These are phyloP conservation scores for Hansenula sp. DNA, from an alignment of 1,139 yeast genomes.

Conservation along the genomic window DNA sequence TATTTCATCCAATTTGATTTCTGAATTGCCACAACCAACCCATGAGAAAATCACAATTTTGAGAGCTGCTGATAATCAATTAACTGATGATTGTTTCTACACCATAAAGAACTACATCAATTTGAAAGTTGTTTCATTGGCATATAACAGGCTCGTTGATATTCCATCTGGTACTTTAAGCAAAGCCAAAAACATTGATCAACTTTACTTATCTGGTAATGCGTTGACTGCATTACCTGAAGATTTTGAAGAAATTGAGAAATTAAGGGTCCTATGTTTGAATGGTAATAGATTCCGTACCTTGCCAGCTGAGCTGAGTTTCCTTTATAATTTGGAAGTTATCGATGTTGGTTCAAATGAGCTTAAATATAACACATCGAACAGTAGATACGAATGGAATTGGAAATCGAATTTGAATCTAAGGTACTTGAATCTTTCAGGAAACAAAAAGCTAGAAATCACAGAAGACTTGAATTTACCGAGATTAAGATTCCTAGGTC, in stretches of 20 bases:
- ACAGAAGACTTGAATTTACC: slow-evolving; percentile 76
- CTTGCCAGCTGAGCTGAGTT: slow-evolving; percentile 84
- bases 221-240: slow-evolving; percentile 75
- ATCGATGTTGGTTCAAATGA: slow-evolving; percentile 92
- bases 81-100: slow-evolving; percentile 75
- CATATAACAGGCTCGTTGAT: slow-evolving; percentile 82
- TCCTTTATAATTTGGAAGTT: slow-evolving; percentile 57
- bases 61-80: slow-evolving; percentile 77
- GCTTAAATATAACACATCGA: slow-evolving; percentile 85
- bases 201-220: slow-evolving; percentile 83
- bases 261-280: slow-evolving; percentile 59
- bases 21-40: slow-evolving; percentile 27
- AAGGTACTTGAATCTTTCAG: slow-evolving; percentile 82
- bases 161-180: slow-evolving; percentile 71
- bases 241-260: slow-evolving; percentile 63
- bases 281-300: slow-evolving; percentile 86
- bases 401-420: slow-evolving; percentile 86
- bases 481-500: slow-evolving; percentile 70
- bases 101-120: slow-evolving; percentile 57
- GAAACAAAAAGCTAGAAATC: slow-evolving; percentile 88
- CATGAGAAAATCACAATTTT: slow-evolving; percentile 55
- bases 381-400: slow-evolving; percentile 97
- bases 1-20: slow-evolving; percentile 73
- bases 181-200: slow-evolving; percentile 53
- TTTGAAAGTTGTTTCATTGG: slow-evolving; percentile 64